Evolutionary conservation across 2,329 filamentous ascomycete genomes (phyloP).

Genomic region (Xylaria sp.): DNA sequence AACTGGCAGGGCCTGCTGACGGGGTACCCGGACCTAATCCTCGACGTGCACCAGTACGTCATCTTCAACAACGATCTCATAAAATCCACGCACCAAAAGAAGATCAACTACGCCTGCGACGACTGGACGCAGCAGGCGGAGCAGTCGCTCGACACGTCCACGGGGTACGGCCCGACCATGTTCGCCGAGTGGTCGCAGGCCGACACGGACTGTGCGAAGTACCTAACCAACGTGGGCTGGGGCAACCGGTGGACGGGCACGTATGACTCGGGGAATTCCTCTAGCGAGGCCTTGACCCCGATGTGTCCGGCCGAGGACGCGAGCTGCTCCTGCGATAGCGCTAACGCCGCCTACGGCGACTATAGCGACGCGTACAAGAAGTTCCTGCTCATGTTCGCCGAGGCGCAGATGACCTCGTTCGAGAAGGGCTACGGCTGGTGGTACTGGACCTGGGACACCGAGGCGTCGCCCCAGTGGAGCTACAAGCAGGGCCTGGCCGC

Average conservation of each 20-base stretch:
- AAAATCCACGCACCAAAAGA: slow-evolving; percentile 77
- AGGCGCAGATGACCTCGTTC: slow-evolving; percentile 95
- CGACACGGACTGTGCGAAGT: slow-evolving; percentile 88
- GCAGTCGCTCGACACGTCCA: slow-evolving; percentile 71
- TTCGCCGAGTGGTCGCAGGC: slow-evolving; percentile 98
- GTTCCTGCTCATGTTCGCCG: slow-evolving; percentile 87
- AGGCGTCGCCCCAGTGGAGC: slow-evolving; percentile 87
- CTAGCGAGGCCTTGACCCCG: slow-evolving; percentile 68
- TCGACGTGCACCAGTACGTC: slow-evolving; percentile 98
- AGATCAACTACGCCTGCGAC: slow-evolving; percentile 84
- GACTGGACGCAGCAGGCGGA: slow-evolving; percentile 84
- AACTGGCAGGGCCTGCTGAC: slow-evolving; percentile 90
- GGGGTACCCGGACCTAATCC: slow-evolving; percentile 72
- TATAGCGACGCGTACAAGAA: slow-evolving; percentile 81
- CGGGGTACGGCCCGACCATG: slow-evolving; percentile 90
- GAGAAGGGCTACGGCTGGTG: slow-evolving; percentile 97
- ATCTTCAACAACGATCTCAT: slow-evolving; percentile 95
- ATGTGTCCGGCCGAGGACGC: slow-evolving; percentile 72
- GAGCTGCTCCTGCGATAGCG: slow-evolving; percentile 73
- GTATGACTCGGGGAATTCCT: slow-evolving; percentile 69
- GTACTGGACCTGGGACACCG: slow-evolving; percentile 98
- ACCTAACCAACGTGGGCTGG: slow-evolving; percentile 87
- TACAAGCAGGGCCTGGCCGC: slow-evolving; percentile 80
- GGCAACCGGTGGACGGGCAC: slow-evolving; percentile 94
- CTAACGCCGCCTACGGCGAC: slow-evolving; percentile 72